Conservation (phyloP, 805 yeast species). For the Monosporozyma siamensis region DNA sequence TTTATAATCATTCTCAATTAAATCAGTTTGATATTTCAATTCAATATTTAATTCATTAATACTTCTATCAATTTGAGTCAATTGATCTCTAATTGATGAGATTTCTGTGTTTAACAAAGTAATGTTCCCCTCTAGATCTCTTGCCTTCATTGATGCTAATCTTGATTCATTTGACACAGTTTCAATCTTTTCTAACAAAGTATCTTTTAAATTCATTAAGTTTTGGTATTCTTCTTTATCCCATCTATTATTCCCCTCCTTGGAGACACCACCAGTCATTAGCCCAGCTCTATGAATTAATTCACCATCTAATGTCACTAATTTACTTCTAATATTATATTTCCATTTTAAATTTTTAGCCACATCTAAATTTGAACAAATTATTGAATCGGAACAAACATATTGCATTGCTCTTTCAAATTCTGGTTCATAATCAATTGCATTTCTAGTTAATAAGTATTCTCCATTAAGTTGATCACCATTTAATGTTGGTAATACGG, state of each 20-base stretch:
- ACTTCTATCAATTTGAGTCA: slow-evolving; percentile 36
- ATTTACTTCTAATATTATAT: slow-evolving; percentile 45
- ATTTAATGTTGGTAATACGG: slow-evolving; percentile 28
- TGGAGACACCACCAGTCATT: slow-evolving; percentile 81
- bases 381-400: slow-evolving; percentile 68
- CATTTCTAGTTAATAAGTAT: slow-evolving; percentile 49
- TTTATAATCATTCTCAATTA: slow-evolving; percentile 23
- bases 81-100: slow-evolving; percentile 37
- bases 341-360: slow-evolving; percentile 74
- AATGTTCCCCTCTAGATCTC: slow-evolving; percentile 48
- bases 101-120: slow-evolving; percentile 39
- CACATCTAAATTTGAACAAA: slow-evolving; percentile 58
- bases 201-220: slow-evolving; percentile 41
- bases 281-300: slow-evolving; percentile 77
- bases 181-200: slow-evolving; percentile 38
- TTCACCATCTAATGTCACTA: slow-evolving; percentile 78
- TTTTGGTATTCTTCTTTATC: slow-evolving; percentile 57
- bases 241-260: slow-evolving; percentile 48
- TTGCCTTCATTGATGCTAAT: slow-evolving; percentile 49
- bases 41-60: slow-evolving; percentile 42
- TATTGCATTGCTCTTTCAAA: slow-evolving; percentile 72
- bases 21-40: slow-evolving; percentile 38
- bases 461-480: slow-evolving; percentile 14
- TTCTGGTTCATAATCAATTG: slow-evolving; percentile 56
- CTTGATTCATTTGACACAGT: slow-evolving; percentile 34